Conservation (phyloP, 2,329 filamentous ascomycete genomes). For the Penicillium sp. region DNA sequence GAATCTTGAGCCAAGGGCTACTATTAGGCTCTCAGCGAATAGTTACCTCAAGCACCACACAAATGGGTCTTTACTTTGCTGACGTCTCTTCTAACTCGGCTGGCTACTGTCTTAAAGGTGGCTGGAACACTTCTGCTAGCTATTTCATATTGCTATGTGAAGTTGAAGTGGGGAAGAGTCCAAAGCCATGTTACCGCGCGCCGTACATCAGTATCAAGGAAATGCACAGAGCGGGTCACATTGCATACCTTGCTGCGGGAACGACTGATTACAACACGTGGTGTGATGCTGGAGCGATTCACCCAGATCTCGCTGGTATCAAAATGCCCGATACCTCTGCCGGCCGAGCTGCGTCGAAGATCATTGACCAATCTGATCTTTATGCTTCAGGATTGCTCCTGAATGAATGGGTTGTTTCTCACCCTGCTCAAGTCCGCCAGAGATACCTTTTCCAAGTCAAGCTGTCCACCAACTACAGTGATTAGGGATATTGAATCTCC, state of each 20-base stretch:
- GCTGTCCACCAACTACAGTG: too few species aligned
- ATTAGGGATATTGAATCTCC: too few species aligned
- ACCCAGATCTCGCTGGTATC: conserved; percentile 10
- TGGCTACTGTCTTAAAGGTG: neutral
- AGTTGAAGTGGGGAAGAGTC: conserved; percentile 15
- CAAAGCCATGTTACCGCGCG: neutral
- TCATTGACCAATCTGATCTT: too few species aligned
- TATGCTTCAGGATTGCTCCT: too few species aligned
- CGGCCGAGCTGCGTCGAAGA: neutral
- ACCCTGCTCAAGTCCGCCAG: conserved; percentile 45
- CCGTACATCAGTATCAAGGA: neutral
- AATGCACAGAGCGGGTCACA: neutral
- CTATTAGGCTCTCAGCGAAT: neutral
- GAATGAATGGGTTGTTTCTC: conserved; percentile 47
- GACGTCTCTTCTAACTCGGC: conserved; percentile 18
- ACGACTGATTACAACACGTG: neutral
- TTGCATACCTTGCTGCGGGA: neutral
- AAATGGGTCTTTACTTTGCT: conserved; percentile 18
- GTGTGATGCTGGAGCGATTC: conserved; percentile 15
- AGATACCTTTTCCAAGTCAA: conserved; percentile 42
- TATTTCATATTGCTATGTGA: conserved; percentile 22
- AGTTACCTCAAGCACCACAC: neutral
- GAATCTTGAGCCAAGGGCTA: conserved; percentile 21
- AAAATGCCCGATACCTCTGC: conserved; percentile 10
- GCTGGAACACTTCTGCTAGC: neutral